These are phyloP conservation scores for Ascodesmis nigricans DNA, from an alignment of 495 filamentous ascomycete genomes.

Conservation along the genomic window DNA sequence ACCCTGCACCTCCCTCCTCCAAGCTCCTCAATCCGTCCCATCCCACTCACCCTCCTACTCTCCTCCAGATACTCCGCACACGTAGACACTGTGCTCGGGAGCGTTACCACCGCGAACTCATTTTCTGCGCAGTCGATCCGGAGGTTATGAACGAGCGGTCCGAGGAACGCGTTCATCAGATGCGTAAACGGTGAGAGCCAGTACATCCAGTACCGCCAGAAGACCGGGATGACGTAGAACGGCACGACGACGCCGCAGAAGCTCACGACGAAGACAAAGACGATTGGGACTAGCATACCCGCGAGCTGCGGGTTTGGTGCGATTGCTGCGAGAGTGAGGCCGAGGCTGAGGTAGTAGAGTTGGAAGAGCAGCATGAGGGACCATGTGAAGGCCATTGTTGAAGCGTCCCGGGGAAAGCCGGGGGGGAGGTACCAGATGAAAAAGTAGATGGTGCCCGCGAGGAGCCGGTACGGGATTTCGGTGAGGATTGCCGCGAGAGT, in stretches of 20 bases:
- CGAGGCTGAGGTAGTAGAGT: constrained; percentile 49
- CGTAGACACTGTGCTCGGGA: constrained; percentile 27
- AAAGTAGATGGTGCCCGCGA: constrained; percentile 37
- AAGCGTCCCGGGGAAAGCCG: constrained; percentile 20
- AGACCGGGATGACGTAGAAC: constrained; percentile 30
- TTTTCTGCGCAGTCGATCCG: constrained; percentile 32
- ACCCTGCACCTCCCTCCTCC: constrained; percentile 32
- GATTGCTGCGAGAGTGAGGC: constrained; percentile 54
- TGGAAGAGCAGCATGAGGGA: constrained; percentile 39
- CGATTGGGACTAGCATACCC: constrained; percentile 40
- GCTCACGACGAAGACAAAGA: constrained; percentile 40
- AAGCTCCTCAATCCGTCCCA: constrained; percentile 33
- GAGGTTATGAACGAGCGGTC: constrained; percentile 31
- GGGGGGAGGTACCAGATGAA: constrained; percentile 41
- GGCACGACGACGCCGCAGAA: constrained; percentile 46
- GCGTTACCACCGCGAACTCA: constrained; percentile 36
- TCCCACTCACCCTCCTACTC: constrained; percentile 24
- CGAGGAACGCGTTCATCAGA: constrained; percentile 35
- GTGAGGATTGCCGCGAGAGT: constrained; percentile 45
- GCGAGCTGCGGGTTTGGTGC: constrained; percentile 51
- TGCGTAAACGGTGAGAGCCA: constrained; percentile 42
- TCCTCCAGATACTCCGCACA: constrained; percentile 31
- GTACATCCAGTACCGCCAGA: constrained; percentile 54
- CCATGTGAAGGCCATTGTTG: constrained; percentile 13
- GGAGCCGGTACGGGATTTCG: constrained; percentile 47